Base-by-base conservation (phyloP, 768 basidiomycete genomes). In the Xerocomellus intermedius region DNA sequence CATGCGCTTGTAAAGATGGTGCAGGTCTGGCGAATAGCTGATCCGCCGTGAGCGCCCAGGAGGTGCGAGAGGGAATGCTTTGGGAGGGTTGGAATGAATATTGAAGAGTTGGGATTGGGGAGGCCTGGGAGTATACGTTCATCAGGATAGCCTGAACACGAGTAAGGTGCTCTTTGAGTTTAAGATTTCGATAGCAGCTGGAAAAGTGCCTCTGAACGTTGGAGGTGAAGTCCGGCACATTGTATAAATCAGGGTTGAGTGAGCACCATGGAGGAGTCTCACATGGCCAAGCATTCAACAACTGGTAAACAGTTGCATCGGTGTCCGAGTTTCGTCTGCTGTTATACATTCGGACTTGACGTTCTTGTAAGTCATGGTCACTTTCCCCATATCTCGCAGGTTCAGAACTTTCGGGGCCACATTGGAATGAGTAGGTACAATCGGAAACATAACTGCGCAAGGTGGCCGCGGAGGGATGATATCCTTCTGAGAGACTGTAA, bases 281-380 rank as follows among this genome's bases (percentile, higher is more conserved):
- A 32, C 42, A 58, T 17, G 48, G 56, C 64, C 64, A 65, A 30
- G 53, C 41, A 4, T 19, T 13, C 10, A 54, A 28, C 42, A 66
- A 41, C 17, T 16, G 12, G 3, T 39, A 17, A 19, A 56, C 55
- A 2, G 51, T 54, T 19, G 21, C 9, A 19, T 39, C 32, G 8
- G 36, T 19, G 21, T 64, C 59, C 14, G 37, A 21, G 30, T 16
- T 7, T 12, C n/a, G 8, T 26, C 56, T 56, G 5, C 35, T 17
- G 10, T 30, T 9, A n/a, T 53, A 64, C 36, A 45, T 17, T n/a
- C 38, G 16, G 32, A 19, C 0, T n/a, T 30, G 61, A 35, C 54
- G 53, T n/a, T 30, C 17, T 28, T 13, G 19, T 38, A 42, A 28
- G 24, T 16, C 17, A 14, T 14, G 4, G 21, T 16, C 1, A 28